Percentiles rank a stretch among this genome's conserved stretches.
Evolutionary conservation across 2,329 filamentous ascomycete species (phyloP).

Genomic region (Colletotrichum trifolii): DNA sequence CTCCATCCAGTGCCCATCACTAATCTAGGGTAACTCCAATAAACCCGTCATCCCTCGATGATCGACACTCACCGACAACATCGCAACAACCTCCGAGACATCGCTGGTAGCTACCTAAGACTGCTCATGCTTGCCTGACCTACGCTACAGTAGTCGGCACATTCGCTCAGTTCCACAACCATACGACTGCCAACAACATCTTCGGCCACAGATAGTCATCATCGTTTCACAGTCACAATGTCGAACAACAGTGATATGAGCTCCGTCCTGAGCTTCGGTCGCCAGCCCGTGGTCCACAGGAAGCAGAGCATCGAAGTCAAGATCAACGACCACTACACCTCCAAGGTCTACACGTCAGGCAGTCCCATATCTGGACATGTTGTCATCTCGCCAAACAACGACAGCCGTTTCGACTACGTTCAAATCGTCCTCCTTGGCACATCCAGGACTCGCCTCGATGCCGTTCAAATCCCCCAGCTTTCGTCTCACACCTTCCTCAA

Average conservation of each 20-base stretch:
- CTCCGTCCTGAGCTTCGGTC: constrained; percentile 35
- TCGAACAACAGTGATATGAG: constrained; percentile 37
- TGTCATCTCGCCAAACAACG: constrained; percentile 55
- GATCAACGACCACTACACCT: constrained; percentile 63
- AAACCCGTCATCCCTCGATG: constrained; percentile 1
- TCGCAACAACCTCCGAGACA: constrained; percentile 4
- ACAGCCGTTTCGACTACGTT: constrained; percentile 61
- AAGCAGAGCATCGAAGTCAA: constrained; percentile 58
- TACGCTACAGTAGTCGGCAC: constrained; percentile 3
- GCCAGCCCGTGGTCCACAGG: constrained; percentile 40
- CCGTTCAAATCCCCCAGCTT: constrained; percentile 59
- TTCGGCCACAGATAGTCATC: not conserved
- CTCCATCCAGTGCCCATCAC: constrained; percentile 15
- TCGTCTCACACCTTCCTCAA: constrained; percentile 66
- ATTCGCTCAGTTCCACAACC: no score
- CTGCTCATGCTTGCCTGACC: constrained; percentile 19
- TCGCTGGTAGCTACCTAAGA: not conserved
- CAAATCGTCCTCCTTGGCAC: constrained; percentile 65
- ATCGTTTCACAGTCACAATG: constrained; percentile 14
- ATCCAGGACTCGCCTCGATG: constrained; percentile 62
- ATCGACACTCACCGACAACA: not conserved
- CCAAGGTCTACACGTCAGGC: constrained; percentile 67
- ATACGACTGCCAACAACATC: not conserved
- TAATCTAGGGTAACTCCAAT: constrained; percentile 18
- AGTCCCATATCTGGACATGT: constrained; percentile 62